Evolutionary conservation across 23 red algal species (phyloP).

Genomic region (Pyropia yezoensis): DNA sequence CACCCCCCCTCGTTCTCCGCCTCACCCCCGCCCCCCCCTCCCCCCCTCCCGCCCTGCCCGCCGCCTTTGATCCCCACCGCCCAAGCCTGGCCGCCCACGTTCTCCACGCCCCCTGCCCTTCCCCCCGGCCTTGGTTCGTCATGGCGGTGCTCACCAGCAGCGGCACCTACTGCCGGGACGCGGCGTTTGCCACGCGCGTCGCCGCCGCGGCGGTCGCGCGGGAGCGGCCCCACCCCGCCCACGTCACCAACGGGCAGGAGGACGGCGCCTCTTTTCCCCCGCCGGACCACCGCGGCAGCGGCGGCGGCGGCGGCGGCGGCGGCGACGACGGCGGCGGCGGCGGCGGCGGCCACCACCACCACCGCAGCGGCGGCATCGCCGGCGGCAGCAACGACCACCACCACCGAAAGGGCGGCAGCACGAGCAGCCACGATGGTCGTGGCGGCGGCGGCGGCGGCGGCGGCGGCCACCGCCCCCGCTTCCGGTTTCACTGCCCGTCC

Average conservation of each 20-base stretch:
- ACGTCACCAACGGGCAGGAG: conserved; percentile 32
- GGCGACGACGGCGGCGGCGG: background rate
- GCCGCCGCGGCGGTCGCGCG: conserved; percentile 33
- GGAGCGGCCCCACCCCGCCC: conserved; percentile 25
- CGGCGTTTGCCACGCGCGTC: conserved; percentile 19
- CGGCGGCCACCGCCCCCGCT: background rate
- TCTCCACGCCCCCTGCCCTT: too few relatives aligned
- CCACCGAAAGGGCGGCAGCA: background rate
- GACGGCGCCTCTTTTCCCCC: background rate
- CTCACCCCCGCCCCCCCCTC: too few relatives aligned
- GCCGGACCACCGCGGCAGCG: background rate
- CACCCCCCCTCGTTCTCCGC: too few relatives aligned
- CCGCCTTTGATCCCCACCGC: too few relatives aligned
- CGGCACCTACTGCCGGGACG: conserved; percentile 4
- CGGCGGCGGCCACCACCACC: background rate
- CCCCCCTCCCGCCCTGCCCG: too few relatives aligned
- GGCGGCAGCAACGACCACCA: background rate
- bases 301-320: background rate
- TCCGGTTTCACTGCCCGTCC: conserved; percentile 14
- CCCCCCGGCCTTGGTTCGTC: too few relatives aligned
- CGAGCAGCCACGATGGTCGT: background rate
- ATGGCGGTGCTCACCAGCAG: too few relatives aligned
- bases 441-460: background rate
- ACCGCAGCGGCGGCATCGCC: background rate
- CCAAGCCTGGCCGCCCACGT: too few relatives aligned